Base-by-base conservation (phyloP, 305 asterid species). In the Fraxinus baroniana region DNA sequence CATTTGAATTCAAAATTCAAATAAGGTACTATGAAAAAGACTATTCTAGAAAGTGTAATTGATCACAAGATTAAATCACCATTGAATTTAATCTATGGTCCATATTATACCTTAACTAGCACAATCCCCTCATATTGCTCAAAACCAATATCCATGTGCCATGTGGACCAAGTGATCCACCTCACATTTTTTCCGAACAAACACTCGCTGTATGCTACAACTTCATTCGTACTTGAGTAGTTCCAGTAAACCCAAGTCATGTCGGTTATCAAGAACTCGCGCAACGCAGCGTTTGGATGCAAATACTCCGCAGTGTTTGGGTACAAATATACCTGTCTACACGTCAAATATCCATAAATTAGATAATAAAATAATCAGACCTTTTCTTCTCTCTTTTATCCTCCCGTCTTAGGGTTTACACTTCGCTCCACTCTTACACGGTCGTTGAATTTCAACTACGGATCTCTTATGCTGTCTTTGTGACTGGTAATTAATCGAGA, bases 341-440 rank as follows among this genome's bases (percentile, higher is more conserved):
- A 24, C 44, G 76, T 70, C 6, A 70, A 70, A 66, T 66, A 18
- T 70, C 39, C 75, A 64, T 22, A 64, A 62, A 62, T 20, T 18
- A 8, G 32, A 62, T 20, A 62, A 62, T 62, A 49, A 15, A 15
- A 7, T 64, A 10, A 66, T 66, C 18, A 26, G 7, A 24, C 41
- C 2, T 30, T 62, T 60, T 22, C 17, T 9, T 2, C 2, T 60
- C 15, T 64, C 28, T 70, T 13, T 32, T 32, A 17, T 68, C 74
- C 74, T 68, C 36, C 37, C 74, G 36, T 68, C 37, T 13, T 87
- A 87, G 91, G 91, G 90, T 87, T 89, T 84, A 46, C 83, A 39
- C 22, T 57, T 60, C 13, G 64, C 70, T 78, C 24, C 74, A 28
- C 52, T 30, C 13, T 35, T 60, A 62, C 76, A 28, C 83, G 79